Evolutionary conservation across 257 asterid species (phyloP).

Genomic region (Salvia miltiorrhiza): DNA sequence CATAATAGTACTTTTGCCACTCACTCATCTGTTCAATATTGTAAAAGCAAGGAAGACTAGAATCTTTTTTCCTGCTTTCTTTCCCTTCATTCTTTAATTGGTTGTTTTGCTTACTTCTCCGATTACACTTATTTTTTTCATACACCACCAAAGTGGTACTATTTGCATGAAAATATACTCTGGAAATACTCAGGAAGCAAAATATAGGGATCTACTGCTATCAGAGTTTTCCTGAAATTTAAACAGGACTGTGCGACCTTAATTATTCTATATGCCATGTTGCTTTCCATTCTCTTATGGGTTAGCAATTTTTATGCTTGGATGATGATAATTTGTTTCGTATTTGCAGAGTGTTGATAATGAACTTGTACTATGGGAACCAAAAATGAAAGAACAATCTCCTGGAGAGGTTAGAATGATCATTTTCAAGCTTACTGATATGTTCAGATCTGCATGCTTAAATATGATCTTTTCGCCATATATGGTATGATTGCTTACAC

Average conservation of each 20-base stretch:
- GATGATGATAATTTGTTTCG: conserved; percentile 7
- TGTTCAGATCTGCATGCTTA: conserved; percentile 4
- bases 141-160: background rate
- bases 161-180: background rate
- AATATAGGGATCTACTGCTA: background rate
- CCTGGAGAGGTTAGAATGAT: conserved; percentile 84
- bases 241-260: background rate
- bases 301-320: background rate
- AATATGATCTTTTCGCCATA: background rate
- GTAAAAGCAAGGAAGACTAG: background rate
- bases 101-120: background rate
- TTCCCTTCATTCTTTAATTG: background rate
- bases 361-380: conserved; percentile 96
- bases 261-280: background rate
- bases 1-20: conserved; percentile 1
- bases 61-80: background rate
- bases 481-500: background rate
- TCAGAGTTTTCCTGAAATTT: too few species aligned
- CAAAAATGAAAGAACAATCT: conserved; percentile 90
- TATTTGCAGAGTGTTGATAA: conserved; percentile 86
- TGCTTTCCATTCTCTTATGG: background rate
- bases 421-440: background rate
- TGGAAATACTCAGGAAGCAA: background rate
- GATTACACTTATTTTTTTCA: background rate
- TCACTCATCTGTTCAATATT: conserved; percentile 6